phyloP scores from a whole-genome alignment of 2,329 filamentous ascomycete species.

The Beauveria sp. region DNA sequence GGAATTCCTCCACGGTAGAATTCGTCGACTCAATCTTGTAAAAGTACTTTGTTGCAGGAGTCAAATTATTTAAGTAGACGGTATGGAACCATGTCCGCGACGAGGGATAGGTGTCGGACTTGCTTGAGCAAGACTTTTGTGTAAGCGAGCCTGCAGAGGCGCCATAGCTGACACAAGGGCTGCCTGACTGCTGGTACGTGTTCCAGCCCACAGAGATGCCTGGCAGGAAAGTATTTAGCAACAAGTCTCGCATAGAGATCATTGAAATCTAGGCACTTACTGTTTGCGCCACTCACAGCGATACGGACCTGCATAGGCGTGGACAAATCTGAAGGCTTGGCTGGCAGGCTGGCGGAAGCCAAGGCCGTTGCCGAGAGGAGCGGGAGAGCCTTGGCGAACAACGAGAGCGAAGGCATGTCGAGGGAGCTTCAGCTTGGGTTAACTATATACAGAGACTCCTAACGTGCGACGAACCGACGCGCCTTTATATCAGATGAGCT shows the following conservation, averaged over 20 bases:
- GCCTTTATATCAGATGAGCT: not conserved
- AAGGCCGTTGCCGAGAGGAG: not conserved
- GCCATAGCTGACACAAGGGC: slow-evolving; percentile 46
- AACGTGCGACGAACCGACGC: not conserved
- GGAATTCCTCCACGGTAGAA: slow-evolving; percentile 45
- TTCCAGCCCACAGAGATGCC: slow-evolving; percentile 50
- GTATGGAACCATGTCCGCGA: slow-evolving; percentile 47
- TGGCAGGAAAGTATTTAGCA: slow-evolving; percentile 17
- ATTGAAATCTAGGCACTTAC: slow-evolving; percentile 25
- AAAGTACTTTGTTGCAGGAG: slow-evolving; percentile 50
- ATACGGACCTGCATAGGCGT: slow-evolving; percentile 49
- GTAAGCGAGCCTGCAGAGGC: slow-evolving; percentile 31
- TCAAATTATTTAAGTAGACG: slow-evolving; percentile 37
- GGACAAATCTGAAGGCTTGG: slow-evolving; percentile 40
- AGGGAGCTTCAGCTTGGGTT: not conserved
- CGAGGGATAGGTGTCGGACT: slow-evolving; percentile 41
- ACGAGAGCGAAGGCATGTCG: slow-evolving; percentile 1
- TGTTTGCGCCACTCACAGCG: slow-evolving; percentile 39
- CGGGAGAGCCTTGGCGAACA: slow-evolving; percentile 1
- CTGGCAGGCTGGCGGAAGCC: slow-evolving; percentile 29
- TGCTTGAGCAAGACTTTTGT: slow-evolving; percentile 34
- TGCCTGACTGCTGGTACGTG: slow-evolving; percentile 39
- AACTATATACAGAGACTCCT: not conserved
- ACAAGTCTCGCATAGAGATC: not conserved
- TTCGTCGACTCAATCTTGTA: slow-evolving; percentile 52